phyloP scores from a whole-genome alignment of 2,329 filamentous ascomycete species.

The Rhynchosporium secalis region DNA sequence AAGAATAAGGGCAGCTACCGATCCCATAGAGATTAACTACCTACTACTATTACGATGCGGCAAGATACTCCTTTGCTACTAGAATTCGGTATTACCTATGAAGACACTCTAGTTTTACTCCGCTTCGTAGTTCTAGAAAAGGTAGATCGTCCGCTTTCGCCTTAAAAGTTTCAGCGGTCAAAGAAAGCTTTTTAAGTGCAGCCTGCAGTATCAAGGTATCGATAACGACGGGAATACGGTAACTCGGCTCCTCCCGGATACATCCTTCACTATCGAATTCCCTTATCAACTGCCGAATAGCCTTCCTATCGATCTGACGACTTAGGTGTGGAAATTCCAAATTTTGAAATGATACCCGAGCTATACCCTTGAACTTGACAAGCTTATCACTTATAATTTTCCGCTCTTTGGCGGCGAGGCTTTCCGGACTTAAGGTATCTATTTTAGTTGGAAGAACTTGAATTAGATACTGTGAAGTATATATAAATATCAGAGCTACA shows the following conservation, averaged over 20 bases:
- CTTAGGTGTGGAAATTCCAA: conserved; percentile 23
- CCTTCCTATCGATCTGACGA: conserved; percentile 19
- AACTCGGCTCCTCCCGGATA: conserved; percentile 16
- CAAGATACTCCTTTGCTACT: conserved; percentile 16
- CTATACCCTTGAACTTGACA: conserved; percentile 15
- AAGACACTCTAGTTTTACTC: conserved; percentile 12
- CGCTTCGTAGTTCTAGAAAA: conserved; percentile 13
- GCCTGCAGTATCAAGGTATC: conserved; percentile 19
- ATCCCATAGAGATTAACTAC: conserved; percentile 19
- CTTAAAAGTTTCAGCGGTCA: conserved; percentile 17
- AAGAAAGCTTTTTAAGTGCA: conserved; percentile 17
- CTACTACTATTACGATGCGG: conserved; percentile 11
- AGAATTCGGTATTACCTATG: conserved; percentile 19
- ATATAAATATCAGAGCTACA: background rate
- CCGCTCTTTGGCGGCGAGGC: background rate
- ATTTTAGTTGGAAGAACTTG: background rate
- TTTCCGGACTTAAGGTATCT: background rate
- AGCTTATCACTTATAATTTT: conserved; percentile 2
- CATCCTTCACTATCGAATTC: conserved; percentile 24
- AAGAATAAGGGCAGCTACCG: conserved; percentile 12
- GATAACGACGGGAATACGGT: conserved; percentile 23
- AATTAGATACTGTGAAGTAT: background rate
- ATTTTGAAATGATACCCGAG: conserved; percentile 22
- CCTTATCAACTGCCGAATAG: conserved; percentile 20
- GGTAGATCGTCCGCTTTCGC: conserved; percentile 10